A percentile compares a stretch with the other conserved stretches of the same genome.
These are phyloP conservation scores for Calonectria henricotiae DNA, from an alignment of 2,329 filamentous ascomycete species.

Conservation along the genomic window DNA sequence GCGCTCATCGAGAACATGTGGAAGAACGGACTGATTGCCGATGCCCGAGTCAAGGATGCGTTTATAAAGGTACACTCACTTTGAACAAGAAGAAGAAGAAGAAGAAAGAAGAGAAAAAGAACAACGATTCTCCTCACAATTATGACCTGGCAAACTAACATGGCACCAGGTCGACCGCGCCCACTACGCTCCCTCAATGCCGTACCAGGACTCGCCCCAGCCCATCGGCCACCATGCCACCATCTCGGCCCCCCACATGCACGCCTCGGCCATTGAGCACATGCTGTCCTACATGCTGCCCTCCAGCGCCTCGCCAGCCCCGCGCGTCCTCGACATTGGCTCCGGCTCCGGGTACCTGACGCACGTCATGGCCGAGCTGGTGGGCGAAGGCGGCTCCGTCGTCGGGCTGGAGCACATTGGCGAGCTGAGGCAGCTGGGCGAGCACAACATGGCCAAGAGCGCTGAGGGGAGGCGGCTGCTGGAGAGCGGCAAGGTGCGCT, in stretches of 20 bases:
- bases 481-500: constrained; percentile 76
- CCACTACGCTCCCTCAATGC: constrained; percentile 80
- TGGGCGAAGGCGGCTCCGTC: constrained; percentile 69
- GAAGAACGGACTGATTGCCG: constrained; percentile 80
- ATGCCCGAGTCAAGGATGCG: constrained; percentile 80
- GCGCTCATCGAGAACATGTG: constrained; percentile 86
- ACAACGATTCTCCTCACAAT: background rate
- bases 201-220: constrained; percentile 78
- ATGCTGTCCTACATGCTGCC: constrained; percentile 65
- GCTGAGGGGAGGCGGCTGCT: constrained; percentile 74
- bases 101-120: background rate
- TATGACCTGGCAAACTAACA: background rate
- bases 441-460: constrained; percentile 77
- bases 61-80: constrained; percentile 76
- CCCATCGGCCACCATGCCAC: constrained; percentile 71
- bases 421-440: constrained; percentile 75
- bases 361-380: constrained; percentile 87
- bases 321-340: constrained; percentile 81
- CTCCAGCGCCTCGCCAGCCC: constrained; percentile 54
- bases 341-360: constrained; percentile 89
- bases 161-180: constrained; percentile 83
- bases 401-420: constrained; percentile 84
- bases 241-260: constrained; percentile 76
- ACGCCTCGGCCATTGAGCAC: constrained; percentile 69
- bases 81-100: background rate